These are phyloP conservation scores for Petunia secreta DNA, from an alignment of 257 asterid genomes.

Conservation along the genomic window DNA sequence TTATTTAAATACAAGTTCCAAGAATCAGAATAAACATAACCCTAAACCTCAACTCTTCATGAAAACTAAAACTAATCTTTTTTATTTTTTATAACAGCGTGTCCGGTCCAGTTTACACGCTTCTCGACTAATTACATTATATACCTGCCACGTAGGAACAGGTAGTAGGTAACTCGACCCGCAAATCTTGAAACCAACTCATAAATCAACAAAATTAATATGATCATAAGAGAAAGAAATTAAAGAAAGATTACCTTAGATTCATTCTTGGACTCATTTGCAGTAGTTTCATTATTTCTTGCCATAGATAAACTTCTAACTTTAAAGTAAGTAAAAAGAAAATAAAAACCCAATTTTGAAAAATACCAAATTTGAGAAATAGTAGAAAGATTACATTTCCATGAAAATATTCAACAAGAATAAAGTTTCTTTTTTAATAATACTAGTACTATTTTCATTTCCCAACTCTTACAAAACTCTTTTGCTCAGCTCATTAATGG, in stretches of 20 bases:
- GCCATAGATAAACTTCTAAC: conserved; percentile 23
- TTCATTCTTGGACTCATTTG: conserved; percentile 32
- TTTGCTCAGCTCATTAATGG: background rate
- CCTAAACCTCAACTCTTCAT: conserved; percentile 3
- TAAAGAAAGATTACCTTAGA: conserved; percentile 26
- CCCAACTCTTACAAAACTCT: background rate
- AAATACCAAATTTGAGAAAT: background rate
- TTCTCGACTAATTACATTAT: background rate
- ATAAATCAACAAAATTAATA: background rate
- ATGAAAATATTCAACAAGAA: background rate
- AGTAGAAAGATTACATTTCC: conserved; percentile 25
- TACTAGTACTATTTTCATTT: background rate
- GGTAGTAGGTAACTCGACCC: background rate
- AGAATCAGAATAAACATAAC: background rate
- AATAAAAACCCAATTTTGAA: background rate
- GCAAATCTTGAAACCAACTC: background rate
- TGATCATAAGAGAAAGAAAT: conserved; percentile 2
- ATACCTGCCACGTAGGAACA: background rate
- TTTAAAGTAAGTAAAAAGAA: background rate
- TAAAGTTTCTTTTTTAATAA: background rate
- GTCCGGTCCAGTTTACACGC: background rate
- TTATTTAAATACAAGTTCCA: background rate
- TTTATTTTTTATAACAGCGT: no score
- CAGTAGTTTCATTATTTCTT: conserved; percentile 28
- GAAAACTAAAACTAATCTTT: no score